Evolutionary conservation across 345 rosid species (phyloP), one percentile per base, ranked within the genome.

Genomic region (Noccaea bulbosa): DNA sequence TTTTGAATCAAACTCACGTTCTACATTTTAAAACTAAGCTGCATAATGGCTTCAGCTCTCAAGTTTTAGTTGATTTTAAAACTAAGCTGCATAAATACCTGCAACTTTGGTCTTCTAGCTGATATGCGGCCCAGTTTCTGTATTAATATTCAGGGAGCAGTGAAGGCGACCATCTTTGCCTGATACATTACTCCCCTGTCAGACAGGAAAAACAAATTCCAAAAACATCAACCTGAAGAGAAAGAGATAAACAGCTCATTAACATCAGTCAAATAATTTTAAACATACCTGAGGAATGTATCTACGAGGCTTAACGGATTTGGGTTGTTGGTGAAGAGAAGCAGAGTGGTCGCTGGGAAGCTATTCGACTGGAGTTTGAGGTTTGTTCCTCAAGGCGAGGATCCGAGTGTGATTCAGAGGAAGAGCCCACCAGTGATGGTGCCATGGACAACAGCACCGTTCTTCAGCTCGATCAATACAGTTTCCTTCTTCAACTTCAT

Each of bases 101-200:
- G 98, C 80, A 94, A 87, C 80, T 86, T 91, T 54, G 97, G 99
- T 71, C 97, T 87, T 81, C 97, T 89, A 46, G 99, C 99, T 55
- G 99, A 94, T 75, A 94, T 82, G n/a, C 96, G 91, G 91, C 52
- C 99, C 97, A 9, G 99, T 94, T 82, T 91, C 97, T 22, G 97
- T 94, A 72, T 94, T 94, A 80, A 94, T 94, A 77, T 94, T 94
- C 64, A 94, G 78, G 65, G 99, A 94, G 79, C 99, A 91, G 79
- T 94, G 99, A 65, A 94, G 85, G 20, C 93, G 95, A 38, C 93
- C 92, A 74, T 75, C 81, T 82, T 84, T 88, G 51, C 99, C 96
- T 7, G 96, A 82, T 35, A 91, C 77, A 72, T 91, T 86, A 75
- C 78, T 80, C 66, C 91, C 96, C 99, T 91, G 83, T 22, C 17